phyloP scores from a whole-genome alignment of 2,329 filamentous ascomycete species.

The Penicillium sp. region DNA sequence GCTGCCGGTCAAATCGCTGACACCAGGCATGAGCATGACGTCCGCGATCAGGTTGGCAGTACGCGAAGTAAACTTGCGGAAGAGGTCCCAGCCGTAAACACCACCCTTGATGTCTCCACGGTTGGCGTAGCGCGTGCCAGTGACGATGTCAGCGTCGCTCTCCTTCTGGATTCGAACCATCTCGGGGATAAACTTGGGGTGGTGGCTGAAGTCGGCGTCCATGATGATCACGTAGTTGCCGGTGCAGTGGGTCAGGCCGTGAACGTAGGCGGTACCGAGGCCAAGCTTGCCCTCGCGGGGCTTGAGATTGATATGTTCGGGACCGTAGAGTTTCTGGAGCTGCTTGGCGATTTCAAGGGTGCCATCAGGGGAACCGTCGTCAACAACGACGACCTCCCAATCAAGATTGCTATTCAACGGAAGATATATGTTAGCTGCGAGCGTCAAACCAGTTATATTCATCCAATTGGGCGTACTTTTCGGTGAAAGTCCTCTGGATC shows the following conservation, averaged over 20 bases:
- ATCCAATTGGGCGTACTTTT: conserved; percentile 65
- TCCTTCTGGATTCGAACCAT: conserved; percentile 84
- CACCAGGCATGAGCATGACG: conserved; percentile 87
- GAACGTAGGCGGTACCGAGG: conserved; percentile 95
- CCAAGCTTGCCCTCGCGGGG: conserved; percentile 92
- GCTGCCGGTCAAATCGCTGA: conserved; percentile 92
- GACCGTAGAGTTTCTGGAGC: conserved; percentile 80
- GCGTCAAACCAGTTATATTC: neutral
- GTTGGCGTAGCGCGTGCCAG: conserved; percentile 90
- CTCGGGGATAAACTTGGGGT: conserved; percentile 96
- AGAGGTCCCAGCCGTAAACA: conserved; percentile 95
- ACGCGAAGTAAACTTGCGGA: conserved; percentile 73
- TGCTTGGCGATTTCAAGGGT: conserved; percentile 90
- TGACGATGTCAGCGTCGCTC: conserved; percentile 92
- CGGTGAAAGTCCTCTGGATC: conserved; percentile 86
- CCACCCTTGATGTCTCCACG: conserved; percentile 67
- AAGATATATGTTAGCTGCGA: conserved; percentile 1
- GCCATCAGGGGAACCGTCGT: conserved; percentile 96
- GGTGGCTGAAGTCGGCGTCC: conserved; percentile 99
- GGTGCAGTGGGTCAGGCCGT: conserved; percentile 85
- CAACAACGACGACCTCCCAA: conserved; percentile 97
- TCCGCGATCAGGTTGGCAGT: conserved; percentile 94
- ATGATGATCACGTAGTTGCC: conserved; percentile 99
- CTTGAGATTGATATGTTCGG: conserved; percentile 79
- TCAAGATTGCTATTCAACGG: conserved; percentile 73